Percentiles rank a stretch among this genome's conserved stretches.
Conservation (phyloP, 495 filamentous ascomycete species). For the Symbiotaphrina buchneri region DNA sequence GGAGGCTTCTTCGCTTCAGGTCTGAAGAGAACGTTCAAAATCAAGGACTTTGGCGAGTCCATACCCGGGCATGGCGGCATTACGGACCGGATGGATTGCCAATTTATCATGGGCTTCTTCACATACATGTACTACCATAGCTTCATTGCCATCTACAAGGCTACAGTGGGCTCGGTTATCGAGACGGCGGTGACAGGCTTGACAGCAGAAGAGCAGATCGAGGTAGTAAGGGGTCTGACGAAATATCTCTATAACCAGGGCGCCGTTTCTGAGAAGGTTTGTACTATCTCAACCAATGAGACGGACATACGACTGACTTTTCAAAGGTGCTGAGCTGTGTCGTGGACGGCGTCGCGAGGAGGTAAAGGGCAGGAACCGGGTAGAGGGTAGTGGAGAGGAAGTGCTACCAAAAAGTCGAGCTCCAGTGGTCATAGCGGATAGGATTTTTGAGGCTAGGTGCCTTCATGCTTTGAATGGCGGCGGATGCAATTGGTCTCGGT, state of each 20-base stretch:
- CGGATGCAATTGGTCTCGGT: too few relatives aligned
- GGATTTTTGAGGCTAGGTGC: too few relatives aligned
- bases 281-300: neutral
- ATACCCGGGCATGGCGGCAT: conserved; percentile 97
- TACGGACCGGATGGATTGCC: conserved; percentile 98
- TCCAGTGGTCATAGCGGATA: too few relatives aligned
- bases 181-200: conserved; percentile 75
- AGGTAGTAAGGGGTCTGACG: conserved; percentile 61
- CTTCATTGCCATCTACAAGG: conserved; percentile 76
- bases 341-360: too few relatives aligned
- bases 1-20: conserved; percentile 98
- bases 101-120: conserved; percentile 99
- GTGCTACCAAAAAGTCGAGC: conserved; percentile 60
- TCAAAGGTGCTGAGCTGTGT: too few relatives aligned
- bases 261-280: conserved; percentile 34
- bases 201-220: conserved; percentile 63
- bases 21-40: conserved; percentile 96
- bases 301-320: too few relatives aligned
- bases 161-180: conserved; percentile 63
- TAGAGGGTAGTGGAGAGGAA: too few relatives aligned
- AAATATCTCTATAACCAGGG: conserved; percentile 82
- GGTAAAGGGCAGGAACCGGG: too few relatives aligned
- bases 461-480: too few relatives aligned
- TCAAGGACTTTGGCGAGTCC: conserved; percentile 97
- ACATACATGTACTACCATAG: conserved; percentile 96